Evolutionary conservation across 2,329 filamentous ascomycete species (phyloP).

Genomic region (Sporothrix mexicana): DNA sequence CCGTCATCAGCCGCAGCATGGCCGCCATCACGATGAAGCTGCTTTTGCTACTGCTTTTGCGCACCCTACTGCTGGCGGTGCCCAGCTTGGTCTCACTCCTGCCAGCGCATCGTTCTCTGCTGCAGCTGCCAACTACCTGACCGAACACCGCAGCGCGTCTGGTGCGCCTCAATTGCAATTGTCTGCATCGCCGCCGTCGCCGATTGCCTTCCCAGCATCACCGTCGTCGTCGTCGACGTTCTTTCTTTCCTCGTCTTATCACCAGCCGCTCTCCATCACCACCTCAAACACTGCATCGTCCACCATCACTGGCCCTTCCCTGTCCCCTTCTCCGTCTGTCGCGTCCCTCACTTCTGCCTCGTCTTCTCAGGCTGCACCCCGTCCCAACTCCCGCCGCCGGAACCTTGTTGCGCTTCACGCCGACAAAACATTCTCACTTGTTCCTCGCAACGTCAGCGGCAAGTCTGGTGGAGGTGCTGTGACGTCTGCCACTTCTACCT

Average conservation of each 20-base stretch:
- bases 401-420: constrained; percentile 59
- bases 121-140: constrained; percentile 25
- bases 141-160: constrained; percentile 17
- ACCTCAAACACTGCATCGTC: constrained; percentile 32
- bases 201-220: constrained; percentile 19
- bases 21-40: constrained; percentile 36
- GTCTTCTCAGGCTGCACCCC: constrained; percentile 39
- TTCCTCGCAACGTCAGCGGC: constrained; percentile 42
- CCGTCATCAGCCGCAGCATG: constrained; percentile 35
- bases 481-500: constrained; percentile 32
- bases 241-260: constrained; percentile 24
- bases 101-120: constrained; percentile 34
- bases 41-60: constrained; percentile 14
- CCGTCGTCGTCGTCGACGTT: constrained; percentile 30
- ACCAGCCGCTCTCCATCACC: constrained; percentile 26
- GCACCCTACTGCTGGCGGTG: neutral
- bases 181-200: constrained; percentile 33
- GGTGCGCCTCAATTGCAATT: constrained; percentile 24
- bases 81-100: constrained; percentile 28
- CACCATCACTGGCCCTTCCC: constrained; percentile 33
- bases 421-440: constrained; percentile 65
- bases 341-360: constrained; percentile 37
- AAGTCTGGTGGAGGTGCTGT: neutral
- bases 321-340: constrained; percentile 33
- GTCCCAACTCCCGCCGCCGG: constrained; percentile 49